Evolutionary conservation across 768 basidiomycete species (phyloP).

Genomic region (Neoboletus magnificus): DNA sequence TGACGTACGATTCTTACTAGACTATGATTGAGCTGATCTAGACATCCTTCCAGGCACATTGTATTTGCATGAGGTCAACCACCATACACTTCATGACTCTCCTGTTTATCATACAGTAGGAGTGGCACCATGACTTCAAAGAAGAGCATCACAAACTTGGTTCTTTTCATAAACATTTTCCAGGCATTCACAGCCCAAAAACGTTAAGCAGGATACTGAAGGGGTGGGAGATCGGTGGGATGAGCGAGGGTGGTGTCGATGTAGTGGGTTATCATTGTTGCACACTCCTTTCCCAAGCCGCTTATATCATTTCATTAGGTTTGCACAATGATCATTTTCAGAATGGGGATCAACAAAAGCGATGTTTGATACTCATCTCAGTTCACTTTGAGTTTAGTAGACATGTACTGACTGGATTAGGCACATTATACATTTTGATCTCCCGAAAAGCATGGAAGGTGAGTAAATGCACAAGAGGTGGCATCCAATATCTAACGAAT

Average conservation of each 20-base stretch:
- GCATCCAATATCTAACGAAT: background rate
- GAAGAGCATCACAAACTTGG: too few species aligned
- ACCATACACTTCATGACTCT: too few species aligned
- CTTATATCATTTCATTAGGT: constrained; percentile 41
- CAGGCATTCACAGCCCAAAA: constrained; percentile 42
- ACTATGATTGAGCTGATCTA: background rate
- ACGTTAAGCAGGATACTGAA: constrained; percentile 51
- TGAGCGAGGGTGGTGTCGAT: constrained; percentile 53
- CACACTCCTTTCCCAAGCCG: background rate
- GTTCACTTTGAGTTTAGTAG: background rate
- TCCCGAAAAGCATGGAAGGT: constrained; percentile 86
- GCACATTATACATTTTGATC: constrained; percentile 78
- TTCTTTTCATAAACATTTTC: constrained; percentile 60
- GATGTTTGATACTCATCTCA: constrained; percentile 54
- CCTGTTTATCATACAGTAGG: constrained; percentile 38
- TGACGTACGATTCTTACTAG: constrained; percentile 49
- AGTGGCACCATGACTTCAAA: too few species aligned
- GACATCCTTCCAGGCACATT: constrained; percentile 58
- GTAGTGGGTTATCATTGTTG: constrained; percentile 45
- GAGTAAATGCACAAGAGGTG: background rate
- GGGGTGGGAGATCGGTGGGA: constrained; percentile 59
- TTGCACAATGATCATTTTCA: constrained; percentile 80
- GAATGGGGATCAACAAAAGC: constrained; percentile 82
- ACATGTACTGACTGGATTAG: constrained; percentile 29
- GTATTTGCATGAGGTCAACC: constrained; percentile 59